These are phyloP conservation scores for Amaranthus cruentus DNA, from an alignment of 148 eudicot genomes.

Conservation along the genomic window DNA sequence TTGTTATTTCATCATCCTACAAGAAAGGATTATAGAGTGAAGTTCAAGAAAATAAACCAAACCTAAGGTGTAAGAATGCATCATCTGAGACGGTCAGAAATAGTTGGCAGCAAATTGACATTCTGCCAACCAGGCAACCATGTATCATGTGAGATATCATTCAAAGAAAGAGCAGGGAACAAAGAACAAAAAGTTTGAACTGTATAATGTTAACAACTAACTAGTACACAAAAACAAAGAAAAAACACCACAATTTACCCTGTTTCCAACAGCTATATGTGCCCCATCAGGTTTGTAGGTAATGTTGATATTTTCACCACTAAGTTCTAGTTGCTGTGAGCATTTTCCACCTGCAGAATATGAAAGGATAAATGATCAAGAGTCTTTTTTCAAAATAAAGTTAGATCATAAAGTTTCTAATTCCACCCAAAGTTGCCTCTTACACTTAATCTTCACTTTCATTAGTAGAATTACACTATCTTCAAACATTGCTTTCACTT, in stretches of 20 bases:
- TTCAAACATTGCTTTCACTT: neutral
- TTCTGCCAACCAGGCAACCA: slow-evolving; percentile 7
- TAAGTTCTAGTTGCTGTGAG: slow-evolving; percentile 89
- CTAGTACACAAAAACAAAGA: neutral
- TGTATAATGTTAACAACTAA: neutral
- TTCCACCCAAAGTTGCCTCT: neutral
- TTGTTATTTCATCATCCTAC: slow-evolving; percentile 92
- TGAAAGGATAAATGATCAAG: slow-evolving; percentile 16
- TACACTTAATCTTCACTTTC: neutral
- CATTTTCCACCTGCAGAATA: slow-evolving; percentile 77
- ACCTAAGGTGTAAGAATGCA: slow-evolving; percentile 1
- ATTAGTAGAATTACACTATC: neutral
- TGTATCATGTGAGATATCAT: neutral
- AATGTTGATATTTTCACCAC: slow-evolving; percentile 95
- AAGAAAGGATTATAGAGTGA: slow-evolving; percentile 16
- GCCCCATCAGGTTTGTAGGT: slow-evolving; percentile 94
- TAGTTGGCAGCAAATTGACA: neutral
- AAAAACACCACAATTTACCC: slow-evolving; percentile 41
- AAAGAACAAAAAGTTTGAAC: slow-evolving; percentile 1
- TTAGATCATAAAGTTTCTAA: neutral
- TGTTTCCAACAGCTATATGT: slow-evolving; percentile 90
- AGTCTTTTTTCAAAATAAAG: neutral
- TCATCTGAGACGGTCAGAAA: neutral
- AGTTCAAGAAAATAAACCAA: slow-evolving; percentile 8
- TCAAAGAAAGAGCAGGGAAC: neutral